phyloP scores from a whole-genome alignment of 2,329 filamentous ascomycete species.

The Fusarium robinianum region DNA sequence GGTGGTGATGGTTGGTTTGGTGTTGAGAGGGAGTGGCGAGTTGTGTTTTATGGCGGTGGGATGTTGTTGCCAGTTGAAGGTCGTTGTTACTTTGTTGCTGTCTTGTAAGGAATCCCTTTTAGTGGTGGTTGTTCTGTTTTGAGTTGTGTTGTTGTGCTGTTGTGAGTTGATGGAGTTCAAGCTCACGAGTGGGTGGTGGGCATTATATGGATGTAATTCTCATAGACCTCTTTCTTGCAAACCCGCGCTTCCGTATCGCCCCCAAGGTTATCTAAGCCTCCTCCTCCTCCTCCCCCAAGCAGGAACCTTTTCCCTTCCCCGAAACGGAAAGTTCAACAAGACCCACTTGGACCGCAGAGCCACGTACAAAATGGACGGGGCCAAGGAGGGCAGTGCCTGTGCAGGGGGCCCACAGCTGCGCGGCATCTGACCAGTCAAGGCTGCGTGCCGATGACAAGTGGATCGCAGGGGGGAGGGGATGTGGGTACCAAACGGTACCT shows the following conservation, averaged over 20 bases:
- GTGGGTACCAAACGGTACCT: too few species aligned
- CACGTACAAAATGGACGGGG: constrained; percentile 11
- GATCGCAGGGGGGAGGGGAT: neutral
- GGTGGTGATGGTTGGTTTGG: constrained; percentile 6
- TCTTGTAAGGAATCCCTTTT: too few species aligned
- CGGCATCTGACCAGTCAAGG: constrained; percentile 8
- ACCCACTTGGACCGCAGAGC: constrained; percentile 10
- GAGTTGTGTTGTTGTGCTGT: constrained; percentile 8
- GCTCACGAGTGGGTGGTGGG: constrained; percentile 13
- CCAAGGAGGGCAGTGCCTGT: constrained; percentile 23
- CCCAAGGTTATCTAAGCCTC: too few species aligned
- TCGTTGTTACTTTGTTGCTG: constrained; percentile 7
- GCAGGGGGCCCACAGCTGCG: constrained; percentile 3
- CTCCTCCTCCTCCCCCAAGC: too few species aligned
- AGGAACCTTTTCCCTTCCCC: too few species aligned
- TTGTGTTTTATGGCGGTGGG: constrained; percentile 10
- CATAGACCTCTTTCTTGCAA: too few species aligned
- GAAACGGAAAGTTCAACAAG: neutral
- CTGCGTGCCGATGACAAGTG: neutral
- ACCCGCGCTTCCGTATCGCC: too few species aligned
- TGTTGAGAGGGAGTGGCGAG: constrained; percentile 1
- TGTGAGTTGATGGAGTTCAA: too few species aligned
- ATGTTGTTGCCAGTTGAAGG: neutral
- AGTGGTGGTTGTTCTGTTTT: too few species aligned
- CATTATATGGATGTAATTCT: constrained; percentile 27